These are phyloP conservation scores for Entelexis paramagnoliae DNA, from an alignment of 1,139 yeast species.

Conservation along the genomic window DNA sequence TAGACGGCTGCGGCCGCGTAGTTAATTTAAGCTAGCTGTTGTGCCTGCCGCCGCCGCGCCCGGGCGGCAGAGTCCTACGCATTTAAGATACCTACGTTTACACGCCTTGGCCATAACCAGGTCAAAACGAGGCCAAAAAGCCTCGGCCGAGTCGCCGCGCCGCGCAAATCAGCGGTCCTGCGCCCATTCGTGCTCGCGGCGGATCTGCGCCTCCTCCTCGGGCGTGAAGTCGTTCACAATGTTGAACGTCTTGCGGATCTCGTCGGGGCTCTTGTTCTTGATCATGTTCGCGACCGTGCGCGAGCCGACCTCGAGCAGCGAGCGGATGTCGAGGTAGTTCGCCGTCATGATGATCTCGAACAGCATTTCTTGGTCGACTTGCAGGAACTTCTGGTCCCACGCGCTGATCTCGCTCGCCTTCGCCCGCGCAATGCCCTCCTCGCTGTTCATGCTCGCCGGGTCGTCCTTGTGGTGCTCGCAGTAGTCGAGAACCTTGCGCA, in stretches of 20 bases:
- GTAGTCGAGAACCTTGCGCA: constrained; percentile 91
- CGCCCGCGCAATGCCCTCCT: constrained; percentile 50
- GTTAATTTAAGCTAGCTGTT: not conserved
- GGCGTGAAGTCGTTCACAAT: constrained; percentile 95
- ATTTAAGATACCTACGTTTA: too few species aligned
- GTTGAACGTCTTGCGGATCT: constrained; percentile 89
- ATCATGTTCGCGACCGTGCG: constrained; percentile 98
- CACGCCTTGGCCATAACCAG: too few species aligned
- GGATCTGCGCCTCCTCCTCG: constrained; percentile 95
- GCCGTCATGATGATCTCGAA: constrained; percentile 95
- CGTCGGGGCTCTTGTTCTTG: constrained; percentile 91
- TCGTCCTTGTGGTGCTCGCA: constrained; percentile 84
- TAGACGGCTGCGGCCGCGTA: constrained; percentile 37
- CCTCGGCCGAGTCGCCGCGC: too few species aligned
- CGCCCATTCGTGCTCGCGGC: constrained; percentile 98
- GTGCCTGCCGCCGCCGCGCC: not conserved
- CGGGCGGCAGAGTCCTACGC: too few species aligned
- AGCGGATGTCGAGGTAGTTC: constrained; percentile 86
- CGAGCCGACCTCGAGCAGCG: constrained; percentile 89
- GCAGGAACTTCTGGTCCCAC: constrained; percentile 93
- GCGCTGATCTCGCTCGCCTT: constrained; percentile 50
- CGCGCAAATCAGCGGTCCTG: constrained; percentile 61
- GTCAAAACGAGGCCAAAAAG: too few species aligned
- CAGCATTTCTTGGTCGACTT: constrained; percentile 96
- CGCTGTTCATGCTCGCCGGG: constrained; percentile 68